Conservation (phyloP, 208 protist species). For the Leishmania arabica region DNA sequence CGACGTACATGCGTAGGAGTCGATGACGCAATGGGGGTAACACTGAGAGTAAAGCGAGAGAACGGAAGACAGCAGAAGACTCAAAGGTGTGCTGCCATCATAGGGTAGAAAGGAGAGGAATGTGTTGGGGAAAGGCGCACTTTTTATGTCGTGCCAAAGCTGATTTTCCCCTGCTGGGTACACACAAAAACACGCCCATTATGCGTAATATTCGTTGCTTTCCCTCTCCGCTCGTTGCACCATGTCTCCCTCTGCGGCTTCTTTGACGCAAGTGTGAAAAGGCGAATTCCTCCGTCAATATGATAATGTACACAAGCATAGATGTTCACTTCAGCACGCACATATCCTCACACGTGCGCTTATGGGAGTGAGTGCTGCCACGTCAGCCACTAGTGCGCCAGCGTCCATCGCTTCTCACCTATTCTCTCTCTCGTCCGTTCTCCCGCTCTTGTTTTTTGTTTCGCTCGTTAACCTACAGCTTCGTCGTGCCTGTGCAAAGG, state of each 20-base stretch:
- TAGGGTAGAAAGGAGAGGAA: background rate
- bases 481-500: slow-evolving; percentile 20
- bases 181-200: slow-evolving; percentile 6
- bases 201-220: background rate
- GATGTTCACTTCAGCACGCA: background rate
- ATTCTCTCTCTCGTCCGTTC: background rate
- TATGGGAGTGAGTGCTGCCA: background rate
- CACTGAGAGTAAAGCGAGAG: background rate
- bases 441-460: no score
- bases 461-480: background rate
- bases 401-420: background rate
- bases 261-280: background rate
- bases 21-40: no score
- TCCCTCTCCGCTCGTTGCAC: background rate
- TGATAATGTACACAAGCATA: background rate
- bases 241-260: background rate
- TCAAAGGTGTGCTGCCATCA: background rate
- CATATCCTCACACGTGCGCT: background rate
- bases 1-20: background rate
- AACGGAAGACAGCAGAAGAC: background rate
- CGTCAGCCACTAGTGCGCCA: no score
- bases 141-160: background rate
- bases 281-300: background rate
- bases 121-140: background rate
- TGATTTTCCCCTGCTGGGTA: background rate